phyloP scores from a whole-genome alignment of 2,329 filamentous ascomycete genomes.

The Trichoderma aggressivum region DNA sequence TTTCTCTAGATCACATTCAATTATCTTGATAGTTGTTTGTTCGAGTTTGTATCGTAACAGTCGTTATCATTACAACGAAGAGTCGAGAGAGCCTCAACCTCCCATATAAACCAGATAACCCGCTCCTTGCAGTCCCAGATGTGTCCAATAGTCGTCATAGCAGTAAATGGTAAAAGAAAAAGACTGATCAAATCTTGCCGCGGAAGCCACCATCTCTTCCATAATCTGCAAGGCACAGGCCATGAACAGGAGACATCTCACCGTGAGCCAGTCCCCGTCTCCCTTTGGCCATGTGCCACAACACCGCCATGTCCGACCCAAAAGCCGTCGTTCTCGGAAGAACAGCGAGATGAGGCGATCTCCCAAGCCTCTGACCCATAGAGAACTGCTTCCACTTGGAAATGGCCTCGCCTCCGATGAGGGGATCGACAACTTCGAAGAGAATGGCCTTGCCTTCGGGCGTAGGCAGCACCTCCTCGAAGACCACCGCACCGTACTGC shows the following conservation, averaged over 20 bases:
- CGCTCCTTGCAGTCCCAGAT: background rate
- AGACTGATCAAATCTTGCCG: background rate
- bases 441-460: slow-evolving; percentile 4
- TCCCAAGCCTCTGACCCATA: background rate
- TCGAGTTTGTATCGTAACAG: background rate
- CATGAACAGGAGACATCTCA: slow-evolving; percentile 7
- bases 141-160: background rate
- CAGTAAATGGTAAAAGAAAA: background rate
- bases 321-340: background rate
- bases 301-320: background rate
- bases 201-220: slow-evolving; percentile 10
- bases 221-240: slow-evolving; percentile 5
- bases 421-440: slow-evolving; percentile 6
- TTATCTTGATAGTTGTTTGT: background rate
- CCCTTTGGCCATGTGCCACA: slow-evolving; percentile 1
- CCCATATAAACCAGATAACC: background rate
- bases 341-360: background rate
- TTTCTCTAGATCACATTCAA: background rate
- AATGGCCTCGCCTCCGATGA: background rate
- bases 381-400: slow-evolving; percentile 5
- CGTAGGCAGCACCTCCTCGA: background rate
- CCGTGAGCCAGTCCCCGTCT: slow-evolving; percentile 1
- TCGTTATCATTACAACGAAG: background rate
- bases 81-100: background rate
- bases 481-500: background rate